Percentiles rank a stretch among this genome's conserved stretches.
phyloP scores from a whole-genome alignment of 2,329 filamentous ascomycete species.

The Phyllosticta paracitricarpa region DNA sequence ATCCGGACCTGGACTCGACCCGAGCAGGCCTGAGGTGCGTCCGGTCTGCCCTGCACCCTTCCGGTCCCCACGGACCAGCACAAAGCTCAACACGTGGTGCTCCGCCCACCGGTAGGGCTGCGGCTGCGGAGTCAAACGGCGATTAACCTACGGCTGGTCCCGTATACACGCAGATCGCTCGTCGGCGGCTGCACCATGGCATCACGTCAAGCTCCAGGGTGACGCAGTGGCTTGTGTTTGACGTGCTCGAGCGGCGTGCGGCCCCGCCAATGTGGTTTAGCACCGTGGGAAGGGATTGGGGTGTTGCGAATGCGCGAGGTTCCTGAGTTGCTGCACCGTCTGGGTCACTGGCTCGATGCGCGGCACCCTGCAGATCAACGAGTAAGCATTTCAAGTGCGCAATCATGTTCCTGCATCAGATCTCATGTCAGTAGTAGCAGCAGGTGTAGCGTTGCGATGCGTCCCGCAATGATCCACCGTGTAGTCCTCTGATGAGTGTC shows the following conservation, averaged over 20 bases:
- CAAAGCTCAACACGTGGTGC: conserved; percentile 8
- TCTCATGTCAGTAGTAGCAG: not conserved
- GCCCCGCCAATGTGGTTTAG: no score
- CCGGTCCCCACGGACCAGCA: conserved; percentile 6
- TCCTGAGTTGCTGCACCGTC: not conserved
- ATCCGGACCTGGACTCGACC: not conserved
- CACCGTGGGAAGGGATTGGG: not conserved
- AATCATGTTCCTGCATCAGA: not conserved
- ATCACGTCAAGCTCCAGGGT: not conserved
- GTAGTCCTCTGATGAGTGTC: not conserved
- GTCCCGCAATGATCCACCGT: not conserved
- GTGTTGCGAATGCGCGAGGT: not conserved
- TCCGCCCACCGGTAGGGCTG: conserved; percentile 7
- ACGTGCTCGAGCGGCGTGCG: no score
- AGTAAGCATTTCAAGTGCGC: not conserved
- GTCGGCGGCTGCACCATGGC: not conserved
- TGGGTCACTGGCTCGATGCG: not conserved
- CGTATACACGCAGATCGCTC: not conserved
- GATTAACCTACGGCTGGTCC: not conserved
- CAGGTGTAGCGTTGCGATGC: not conserved
- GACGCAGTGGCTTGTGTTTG: not conserved
- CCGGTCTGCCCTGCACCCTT: not conserved
- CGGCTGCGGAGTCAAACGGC: not conserved
- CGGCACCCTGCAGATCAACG: not conserved
- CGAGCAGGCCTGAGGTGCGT: not conserved